Percentiles rank a stretch among this genome's conserved stretches.
These are phyloP conservation scores for Septoria petroselini DNA, from an alignment of 2,329 filamentous ascomycete species.

Conservation along the genomic window DNA sequence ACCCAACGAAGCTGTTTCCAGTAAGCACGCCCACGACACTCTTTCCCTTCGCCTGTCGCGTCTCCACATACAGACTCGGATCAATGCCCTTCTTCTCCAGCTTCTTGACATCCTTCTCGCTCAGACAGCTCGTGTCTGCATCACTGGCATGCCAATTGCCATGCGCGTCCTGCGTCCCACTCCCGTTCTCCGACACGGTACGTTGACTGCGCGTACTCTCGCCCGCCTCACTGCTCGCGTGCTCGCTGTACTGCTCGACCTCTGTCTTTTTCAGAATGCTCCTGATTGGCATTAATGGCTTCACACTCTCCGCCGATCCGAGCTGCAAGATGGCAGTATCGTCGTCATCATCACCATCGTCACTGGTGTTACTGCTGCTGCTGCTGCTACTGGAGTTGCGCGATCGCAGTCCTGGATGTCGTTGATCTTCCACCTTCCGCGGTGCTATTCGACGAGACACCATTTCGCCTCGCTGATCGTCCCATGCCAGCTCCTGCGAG, in stretches of 20 bases:
- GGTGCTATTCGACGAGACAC: neutral
- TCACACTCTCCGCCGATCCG: neutral
- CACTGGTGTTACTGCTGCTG: neutral
- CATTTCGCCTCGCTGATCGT: constrained; percentile 3
- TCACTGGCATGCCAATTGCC: constrained; percentile 43
- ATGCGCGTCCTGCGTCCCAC: constrained; percentile 3
- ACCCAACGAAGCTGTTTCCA: constrained; percentile 27
- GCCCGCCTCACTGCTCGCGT: constrained; percentile 24
- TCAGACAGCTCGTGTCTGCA: constrained; percentile 41
- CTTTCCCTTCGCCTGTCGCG: constrained; percentile 45
- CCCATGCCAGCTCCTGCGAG: constrained; percentile 5
- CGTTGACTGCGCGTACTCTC: constrained; percentile 27
- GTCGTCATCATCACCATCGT: neutral
- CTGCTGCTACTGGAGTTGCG: neutral
- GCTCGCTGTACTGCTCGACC: constrained; percentile 34
- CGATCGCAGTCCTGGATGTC: constrained; percentile 5
- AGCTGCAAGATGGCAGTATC: neutral
- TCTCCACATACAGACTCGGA: constrained; percentile 47
- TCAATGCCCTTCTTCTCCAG: constrained; percentile 49
- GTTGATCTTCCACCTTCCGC: constrained; percentile 7
- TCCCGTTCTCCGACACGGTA: constrained; percentile 26
- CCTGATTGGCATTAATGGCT: constrained; percentile 12
- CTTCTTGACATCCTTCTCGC: constrained; percentile 44
- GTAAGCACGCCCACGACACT: constrained; percentile 31
- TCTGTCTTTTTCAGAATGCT: constrained; percentile 22